Base-by-base conservation (phyloP, 805 yeast genomes). In the Kodamaea hsintzibuensis region DNA sequence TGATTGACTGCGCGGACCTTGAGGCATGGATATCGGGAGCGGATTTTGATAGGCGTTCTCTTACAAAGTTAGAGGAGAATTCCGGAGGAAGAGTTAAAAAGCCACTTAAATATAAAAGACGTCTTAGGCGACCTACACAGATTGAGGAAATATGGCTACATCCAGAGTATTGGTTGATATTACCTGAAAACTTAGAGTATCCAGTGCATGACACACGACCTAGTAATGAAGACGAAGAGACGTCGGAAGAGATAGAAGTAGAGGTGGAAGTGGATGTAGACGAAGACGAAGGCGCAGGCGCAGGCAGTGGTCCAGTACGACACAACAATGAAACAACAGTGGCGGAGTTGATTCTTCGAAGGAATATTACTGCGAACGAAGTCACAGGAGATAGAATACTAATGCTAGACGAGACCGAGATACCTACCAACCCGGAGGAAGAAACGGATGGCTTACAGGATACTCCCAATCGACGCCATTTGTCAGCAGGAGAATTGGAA, bases 161-260 rank as follows among this genome's bases (percentile, higher is more conserved):
- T 16, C 48, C 48, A 17, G 48, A 45, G 22, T 45, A 45, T 38
- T 45, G 48, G 48, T 27, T 45, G 38, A 45, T 45, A 27, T 25
- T 45, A 17, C 48, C 48, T 3, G 48, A 45, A 18, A 27, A 45
- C 25, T n/a, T 45, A 38, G 48, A 45, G 19, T 45, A 45, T 13
- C 48, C 48, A n/a, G 38, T 27, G 2, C 17, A 30, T 19, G 48
- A 45, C 19, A 3, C 25, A 13, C 17, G 19, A 25, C 25, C 25
- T 3, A 25, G 6, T 13, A 19, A 12, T 10, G 44, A 40, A 9
- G 44, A 13, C 13, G 44, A 40, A 8, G 44, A 40, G 19, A 17
- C 25, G 2, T 5, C 9, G 44, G 44, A 16, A 19, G 44, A 40
- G 44, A 7, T 16, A 12, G 44, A 17, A 19, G 42, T 13, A 18